Conservation (phyloP, 1,284 basidiomycete genomes). For the Ustilago cynodontis region DNA sequence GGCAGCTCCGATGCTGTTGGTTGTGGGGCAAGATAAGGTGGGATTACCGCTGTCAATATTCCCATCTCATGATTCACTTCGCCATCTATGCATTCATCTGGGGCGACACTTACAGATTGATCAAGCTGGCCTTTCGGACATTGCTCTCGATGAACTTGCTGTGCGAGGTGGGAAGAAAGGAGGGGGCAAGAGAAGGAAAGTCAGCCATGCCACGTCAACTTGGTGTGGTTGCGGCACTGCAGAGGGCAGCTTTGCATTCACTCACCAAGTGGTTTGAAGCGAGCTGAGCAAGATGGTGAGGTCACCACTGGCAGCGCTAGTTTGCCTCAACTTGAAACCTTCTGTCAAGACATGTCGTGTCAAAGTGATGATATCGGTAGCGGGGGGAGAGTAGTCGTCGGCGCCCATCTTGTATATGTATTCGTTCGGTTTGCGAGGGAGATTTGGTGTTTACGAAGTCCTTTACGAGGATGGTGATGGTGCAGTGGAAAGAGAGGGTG, state of each 20-base stretch:
- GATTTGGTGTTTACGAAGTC: neutral
- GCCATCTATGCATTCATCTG: neutral
- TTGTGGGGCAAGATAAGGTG: constrained; percentile 9
- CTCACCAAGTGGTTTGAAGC: constrained; percentile 80
- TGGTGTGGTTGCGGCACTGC: no score
- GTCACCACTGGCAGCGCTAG: constrained; percentile 76
- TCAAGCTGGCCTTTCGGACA: constrained; percentile 93
- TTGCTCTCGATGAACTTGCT: constrained; percentile 94
- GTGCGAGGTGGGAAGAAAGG: neutral
- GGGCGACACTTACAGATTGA: constrained; percentile 84
- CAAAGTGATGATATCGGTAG: constrained; percentile 68
- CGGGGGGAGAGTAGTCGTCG: constrained; percentile 58
- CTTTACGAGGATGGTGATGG: constrained; percentile 4
- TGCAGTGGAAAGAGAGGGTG: neutral
- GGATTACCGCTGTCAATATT: constrained; percentile 5
- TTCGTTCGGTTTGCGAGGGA: neutral
- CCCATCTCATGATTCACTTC: no score
- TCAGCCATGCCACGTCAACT: neutral
- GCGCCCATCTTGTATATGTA: constrained; percentile 39
- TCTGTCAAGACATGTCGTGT: constrained; percentile 68
- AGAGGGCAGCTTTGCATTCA: neutral
- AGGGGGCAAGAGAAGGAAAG: neutral
- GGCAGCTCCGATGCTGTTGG: constrained; percentile 85
- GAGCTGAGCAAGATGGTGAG: constrained; percentile 92
- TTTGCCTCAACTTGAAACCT: constrained; percentile 52